phyloP scores from a whole-genome alignment of 2,329 filamentous ascomycete species.

The Diaporthe longicolla region DNA sequence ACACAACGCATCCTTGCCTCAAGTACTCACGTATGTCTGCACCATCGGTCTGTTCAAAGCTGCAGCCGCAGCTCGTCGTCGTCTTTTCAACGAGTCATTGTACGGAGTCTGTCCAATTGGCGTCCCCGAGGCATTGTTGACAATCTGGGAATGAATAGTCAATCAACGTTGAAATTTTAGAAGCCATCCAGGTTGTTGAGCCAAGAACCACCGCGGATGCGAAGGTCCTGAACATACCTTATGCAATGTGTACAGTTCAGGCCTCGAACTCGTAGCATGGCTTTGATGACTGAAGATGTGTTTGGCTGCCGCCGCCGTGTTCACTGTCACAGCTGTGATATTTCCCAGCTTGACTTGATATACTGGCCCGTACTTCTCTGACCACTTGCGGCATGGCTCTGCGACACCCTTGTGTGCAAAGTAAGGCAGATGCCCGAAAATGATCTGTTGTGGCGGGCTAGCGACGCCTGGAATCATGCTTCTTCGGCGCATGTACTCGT shows the following conservation, averaged over 20 bases:
- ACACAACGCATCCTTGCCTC: background rate
- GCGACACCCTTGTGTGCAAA: slow-evolving; percentile 4
- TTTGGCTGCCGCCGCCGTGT: slow-evolving; percentile 65
- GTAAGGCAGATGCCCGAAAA: background rate
- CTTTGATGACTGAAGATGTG: slow-evolving; percentile 64
- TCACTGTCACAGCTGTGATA: slow-evolving; percentile 68
- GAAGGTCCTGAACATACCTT: slow-evolving; percentile 50
- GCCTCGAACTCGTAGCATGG: slow-evolving; percentile 67
- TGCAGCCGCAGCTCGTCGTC: slow-evolving; percentile 15
- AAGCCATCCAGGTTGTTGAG: too few relatives aligned
- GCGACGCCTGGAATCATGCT: background rate
- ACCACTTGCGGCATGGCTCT: slow-evolving; percentile 19
- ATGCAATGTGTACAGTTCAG: slow-evolving; percentile 72
- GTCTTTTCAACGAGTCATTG: slow-evolving; percentile 30
- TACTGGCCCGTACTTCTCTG: slow-evolving; percentile 53
- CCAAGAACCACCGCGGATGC: fast-evolving
- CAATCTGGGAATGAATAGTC: background rate
- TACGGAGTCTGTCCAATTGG: slow-evolving; percentile 8
- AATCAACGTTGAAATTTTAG: background rate
- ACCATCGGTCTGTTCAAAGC: slow-evolving; percentile 30
- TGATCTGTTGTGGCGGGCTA: background rate
- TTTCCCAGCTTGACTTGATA: slow-evolving; percentile 73
- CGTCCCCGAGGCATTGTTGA: slow-evolving; percentile 48
- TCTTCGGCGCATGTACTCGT: background rate
- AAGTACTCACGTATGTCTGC: slow-evolving; percentile 12